Evolutionary conservation across 371 early-diverging fungal species (phyloP).

Genomic region (Mortierella sp.): DNA sequence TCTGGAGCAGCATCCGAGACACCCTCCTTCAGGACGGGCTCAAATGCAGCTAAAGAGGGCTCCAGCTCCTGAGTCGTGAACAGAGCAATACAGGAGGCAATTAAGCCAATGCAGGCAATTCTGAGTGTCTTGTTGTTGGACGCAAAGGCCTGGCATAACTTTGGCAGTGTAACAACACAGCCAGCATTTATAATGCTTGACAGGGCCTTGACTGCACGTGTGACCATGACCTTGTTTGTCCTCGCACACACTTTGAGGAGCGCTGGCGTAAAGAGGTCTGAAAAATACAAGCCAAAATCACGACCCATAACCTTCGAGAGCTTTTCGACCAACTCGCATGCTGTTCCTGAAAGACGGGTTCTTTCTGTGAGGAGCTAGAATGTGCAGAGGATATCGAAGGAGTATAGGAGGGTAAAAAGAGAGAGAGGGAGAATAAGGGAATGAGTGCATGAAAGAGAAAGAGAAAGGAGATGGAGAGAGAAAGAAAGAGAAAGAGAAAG

Average conservation of each 20-base stretch:
- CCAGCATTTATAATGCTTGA: conserved; percentile 58
- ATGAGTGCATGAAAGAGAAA: neutral
- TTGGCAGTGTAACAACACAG: conserved; percentile 55
- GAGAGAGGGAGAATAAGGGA: neutral
- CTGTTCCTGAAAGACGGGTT: conserved; percentile 64
- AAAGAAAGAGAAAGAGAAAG: neutral
- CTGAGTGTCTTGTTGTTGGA: conserved; percentile 61
- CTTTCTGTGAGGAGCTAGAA: conserved; percentile 67
- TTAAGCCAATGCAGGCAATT: conserved; percentile 58
- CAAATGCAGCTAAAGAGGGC: conserved; percentile 53
- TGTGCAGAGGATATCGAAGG: too few species aligned
- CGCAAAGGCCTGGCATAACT: conserved; percentile 56
- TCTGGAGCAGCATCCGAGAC: conserved; percentile 66
- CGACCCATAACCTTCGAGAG: conserved; percentile 61
- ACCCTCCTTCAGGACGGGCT: conserved; percentile 60
- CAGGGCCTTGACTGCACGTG: conserved; percentile 59
- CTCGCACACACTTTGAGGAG: conserved; percentile 65
- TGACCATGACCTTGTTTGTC: conserved; percentile 69
- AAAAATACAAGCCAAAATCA: conserved; percentile 60
- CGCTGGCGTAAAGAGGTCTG: conserved; percentile 58
- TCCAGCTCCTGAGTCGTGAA: conserved; percentile 58
- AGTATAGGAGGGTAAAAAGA: too few species aligned
- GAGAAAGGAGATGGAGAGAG: neutral
- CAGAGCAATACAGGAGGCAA: conserved; percentile 58
- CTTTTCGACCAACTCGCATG: conserved; percentile 63